These are phyloP conservation scores for Penicillium riverlandense DNA, from an alignment of 495 filamentous ascomycete species.

Conservation along the genomic window DNA sequence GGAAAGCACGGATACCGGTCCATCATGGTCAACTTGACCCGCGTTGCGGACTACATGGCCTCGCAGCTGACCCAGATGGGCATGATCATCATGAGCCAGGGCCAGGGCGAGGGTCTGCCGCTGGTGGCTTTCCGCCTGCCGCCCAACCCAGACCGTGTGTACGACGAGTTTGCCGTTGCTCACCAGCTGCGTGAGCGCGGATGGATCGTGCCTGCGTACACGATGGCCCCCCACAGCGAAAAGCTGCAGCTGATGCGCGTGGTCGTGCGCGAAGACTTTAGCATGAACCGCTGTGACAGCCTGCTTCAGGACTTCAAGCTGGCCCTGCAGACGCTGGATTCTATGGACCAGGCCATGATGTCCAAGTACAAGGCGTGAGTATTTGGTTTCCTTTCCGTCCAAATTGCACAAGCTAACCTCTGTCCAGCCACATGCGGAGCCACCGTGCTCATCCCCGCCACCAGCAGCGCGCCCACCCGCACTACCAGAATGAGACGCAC, in stretches of 20 bases:
- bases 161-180: slow-evolving; percentile 76
- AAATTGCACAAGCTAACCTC: slow-evolving; percentile 3
- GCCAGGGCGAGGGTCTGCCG: slow-evolving; percentile 65
- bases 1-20: slow-evolving; percentile 80
- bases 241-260: slow-evolving; percentile 79
- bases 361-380: slow-evolving; percentile 56
- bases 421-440: slow-evolving; percentile 42
- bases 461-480: slow-evolving; percentile 53
- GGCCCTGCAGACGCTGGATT: slow-evolving; percentile 56
- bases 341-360: slow-evolving; percentile 65
- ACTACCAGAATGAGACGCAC: slow-evolving; percentile 71
- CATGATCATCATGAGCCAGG: slow-evolving; percentile 80
- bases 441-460: slow-evolving; percentile 49
- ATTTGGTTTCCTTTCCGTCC: not conserved
- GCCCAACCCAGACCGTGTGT: slow-evolving; percentile 50
- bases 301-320: slow-evolving; percentile 68
- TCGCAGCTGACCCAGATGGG: slow-evolving; percentile 60
- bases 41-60: slow-evolving; percentile 74
- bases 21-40: slow-evolving; percentile 83
- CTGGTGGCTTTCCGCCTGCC: slow-evolving; percentile 79
- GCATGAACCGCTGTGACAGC: slow-evolving; percentile 62
- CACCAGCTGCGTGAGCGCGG: slow-evolving; percentile 76
- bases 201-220: slow-evolving; percentile 91
- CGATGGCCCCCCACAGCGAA: slow-evolving; percentile 80
- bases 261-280: slow-evolving; percentile 86